Evolutionary conservation across 2,329 filamentous ascomycete species (phyloP), one percentile per base, ranked within the genome.

Genomic region (Cladosporium sp.): DNA sequence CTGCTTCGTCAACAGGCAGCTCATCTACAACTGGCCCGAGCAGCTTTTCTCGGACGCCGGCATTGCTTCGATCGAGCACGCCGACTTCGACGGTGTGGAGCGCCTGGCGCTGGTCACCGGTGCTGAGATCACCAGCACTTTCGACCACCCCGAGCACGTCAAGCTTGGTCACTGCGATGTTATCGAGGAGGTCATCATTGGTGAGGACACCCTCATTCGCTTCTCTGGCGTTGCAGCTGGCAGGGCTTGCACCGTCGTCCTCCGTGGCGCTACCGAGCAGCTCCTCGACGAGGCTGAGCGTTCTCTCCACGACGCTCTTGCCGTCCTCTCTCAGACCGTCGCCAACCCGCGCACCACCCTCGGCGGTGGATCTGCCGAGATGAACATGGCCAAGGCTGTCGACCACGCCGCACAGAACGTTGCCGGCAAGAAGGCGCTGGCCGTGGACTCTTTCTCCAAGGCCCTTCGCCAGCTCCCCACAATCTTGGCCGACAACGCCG

Each of bases 21-120:
- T 99, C 57, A 99, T 99, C 75, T 99, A 99, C 80, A 99, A 99
- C 80, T 99, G 93, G 93, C 93, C 93, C 5, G 93, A 99, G 73
- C 93, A 99, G 74, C 85, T 99, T 41, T 99, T 99, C 67, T 90
- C 92, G 30, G 93, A 99, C 70, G 92, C 91, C 7, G 93, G 93
- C 56, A 97, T 99, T 72, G 88, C 95, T 79, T 96, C 90, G 22
- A 99, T 99, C 62, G 93, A 99, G 76, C 93, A 99, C 70, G 93
- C 93, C 59, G 93, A 99, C 74, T 99, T 99, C 66, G 93, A 99
- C 68, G 93, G 93, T 58, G 95, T 99, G 59, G 93, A 99, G 78
- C 83, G 93, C 38, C 73, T 99, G 61, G 92, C 93, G 8, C 79
- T 99, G 44, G 93, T 99, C 39, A 99, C 93, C 5, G 93, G 93